Evolutionary conservation across 495 filamentous ascomycete species (phyloP).

Genomic region (Trichocladium uniseriatum): DNA sequence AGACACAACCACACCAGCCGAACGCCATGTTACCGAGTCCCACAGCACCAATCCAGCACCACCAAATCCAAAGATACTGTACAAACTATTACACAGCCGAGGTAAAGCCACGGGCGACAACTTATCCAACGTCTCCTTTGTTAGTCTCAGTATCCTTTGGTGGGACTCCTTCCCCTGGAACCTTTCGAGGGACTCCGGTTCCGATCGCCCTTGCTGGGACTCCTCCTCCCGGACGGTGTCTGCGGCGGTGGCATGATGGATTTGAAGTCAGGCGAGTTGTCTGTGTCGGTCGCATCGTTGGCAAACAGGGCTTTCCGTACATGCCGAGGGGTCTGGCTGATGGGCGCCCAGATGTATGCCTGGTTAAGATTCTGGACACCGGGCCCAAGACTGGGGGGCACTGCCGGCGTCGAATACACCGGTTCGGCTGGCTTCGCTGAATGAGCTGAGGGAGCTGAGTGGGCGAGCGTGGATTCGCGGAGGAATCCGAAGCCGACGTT

Average conservation of each 20-base stretch:
- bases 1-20: background rate
- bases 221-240: slow-evolving; percentile 31
- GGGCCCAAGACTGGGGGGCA: slow-evolving; percentile 20
- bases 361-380: slow-evolving; percentile 25
- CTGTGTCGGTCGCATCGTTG: slow-evolving; percentile 36
- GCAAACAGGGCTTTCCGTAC: slow-evolving; percentile 24
- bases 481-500: slow-evolving; percentile 46
- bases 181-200: slow-evolving; percentile 34
- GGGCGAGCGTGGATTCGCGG: slow-evolving; percentile 19
- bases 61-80: background rate
- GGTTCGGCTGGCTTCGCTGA: slow-evolving; percentile 13
- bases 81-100: background rate
- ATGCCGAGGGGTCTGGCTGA: slow-evolving; percentile 35
- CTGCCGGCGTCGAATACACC: slow-evolving; percentile 27
- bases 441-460: slow-evolving; percentile 11
- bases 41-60: background rate
- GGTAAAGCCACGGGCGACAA: background rate
- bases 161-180: slow-evolving; percentile 25
- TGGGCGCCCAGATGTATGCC: slow-evolving; percentile 36
- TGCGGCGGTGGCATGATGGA: slow-evolving; percentile 31
- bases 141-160: slow-evolving; percentile 27
- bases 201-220: slow-evolving; percentile 38
- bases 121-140: background rate
- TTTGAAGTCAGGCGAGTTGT: slow-evolving; percentile 29
- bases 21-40: background rate